Percentiles rank a stretch among this genome's conserved stretches.
Conservation (phyloP, 2,329 filamentous ascomycete genomes). For the Exserohilum rostratum region DNA sequence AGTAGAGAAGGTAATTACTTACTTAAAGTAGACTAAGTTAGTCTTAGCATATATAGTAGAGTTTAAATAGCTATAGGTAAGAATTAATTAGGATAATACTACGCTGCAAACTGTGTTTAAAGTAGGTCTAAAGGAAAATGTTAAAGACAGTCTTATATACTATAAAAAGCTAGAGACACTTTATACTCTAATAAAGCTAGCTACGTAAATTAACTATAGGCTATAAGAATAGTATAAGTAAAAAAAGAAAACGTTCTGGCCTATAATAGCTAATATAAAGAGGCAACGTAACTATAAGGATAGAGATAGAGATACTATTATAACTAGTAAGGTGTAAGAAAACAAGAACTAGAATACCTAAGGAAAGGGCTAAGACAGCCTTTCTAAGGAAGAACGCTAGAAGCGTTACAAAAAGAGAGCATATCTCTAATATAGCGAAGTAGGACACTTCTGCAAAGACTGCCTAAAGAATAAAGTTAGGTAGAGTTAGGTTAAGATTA, state of each 20-base stretch:
- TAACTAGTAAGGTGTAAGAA: neutral
- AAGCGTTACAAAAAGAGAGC: neutral
- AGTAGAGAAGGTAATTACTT: neutral
- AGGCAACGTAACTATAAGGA: neutral
- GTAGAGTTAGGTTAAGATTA: neutral
- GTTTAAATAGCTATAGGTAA: neutral
- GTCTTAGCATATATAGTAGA: neutral
- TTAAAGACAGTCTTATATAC: neutral
- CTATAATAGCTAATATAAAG: neutral
- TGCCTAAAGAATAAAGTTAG: neutral
- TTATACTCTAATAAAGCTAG: neutral
- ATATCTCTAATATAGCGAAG: neutral
- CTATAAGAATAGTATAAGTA: neutral
- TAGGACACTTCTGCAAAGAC: neutral
- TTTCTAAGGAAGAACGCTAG: constrained; percentile 2
- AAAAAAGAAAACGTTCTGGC: neutral
- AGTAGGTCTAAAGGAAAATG: neutral
- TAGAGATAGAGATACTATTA: neutral
- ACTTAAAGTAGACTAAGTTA: neutral
- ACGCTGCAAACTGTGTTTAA: neutral
- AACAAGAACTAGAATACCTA: neutral
- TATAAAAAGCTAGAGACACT: neutral
- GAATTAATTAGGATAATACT: neutral
- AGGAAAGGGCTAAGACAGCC: neutral
- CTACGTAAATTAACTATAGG: neutral